phyloP scores from a whole-genome alignment of 805 yeast genomes.

The Lachancea lanzarotensis region DNA sequence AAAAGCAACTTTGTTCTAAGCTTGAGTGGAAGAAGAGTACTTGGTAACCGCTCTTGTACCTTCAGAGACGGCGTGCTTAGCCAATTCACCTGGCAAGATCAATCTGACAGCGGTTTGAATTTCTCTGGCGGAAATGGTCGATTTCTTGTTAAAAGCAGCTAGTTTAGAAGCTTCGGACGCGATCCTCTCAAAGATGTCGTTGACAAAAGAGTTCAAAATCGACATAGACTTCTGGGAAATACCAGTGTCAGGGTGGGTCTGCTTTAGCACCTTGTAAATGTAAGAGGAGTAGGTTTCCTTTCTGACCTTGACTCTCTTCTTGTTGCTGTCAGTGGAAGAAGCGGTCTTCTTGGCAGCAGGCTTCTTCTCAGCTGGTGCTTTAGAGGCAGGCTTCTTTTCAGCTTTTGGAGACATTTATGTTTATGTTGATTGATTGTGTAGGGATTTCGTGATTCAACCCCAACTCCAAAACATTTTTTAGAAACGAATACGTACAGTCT shows the following conservation, averaged over 20 bases:
- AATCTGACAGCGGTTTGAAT: constrained; percentile 94
- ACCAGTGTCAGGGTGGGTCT: constrained; percentile 97
- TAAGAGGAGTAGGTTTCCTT: constrained; percentile 94
- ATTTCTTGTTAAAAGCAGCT: constrained; percentile 94
- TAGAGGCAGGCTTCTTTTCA: constrained; percentile 71
- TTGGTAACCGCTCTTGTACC: constrained; percentile 94
- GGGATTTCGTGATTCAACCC: background rate
- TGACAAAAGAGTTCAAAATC: constrained; percentile 92
- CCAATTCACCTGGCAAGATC: constrained; percentile 92
- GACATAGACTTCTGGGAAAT: constrained; percentile 95
- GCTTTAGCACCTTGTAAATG: constrained; percentile 92
- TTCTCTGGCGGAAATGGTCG: constrained; percentile 92
- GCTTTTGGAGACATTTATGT: constrained; percentile 56
- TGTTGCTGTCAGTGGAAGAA: constrained; percentile 63
- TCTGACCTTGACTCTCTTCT: constrained; percentile 87
- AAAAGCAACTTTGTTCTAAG: constrained; percentile 7
- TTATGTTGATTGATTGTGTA: constrained; percentile 10
- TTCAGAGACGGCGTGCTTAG: constrained; percentile 93
- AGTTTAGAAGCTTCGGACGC: constrained; percentile 93
- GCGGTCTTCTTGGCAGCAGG: constrained; percentile 87
- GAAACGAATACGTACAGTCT: too few species aligned
- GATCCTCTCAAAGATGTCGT: constrained; percentile 91
- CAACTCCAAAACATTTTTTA: too few species aligned
- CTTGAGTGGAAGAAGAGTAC: constrained; percentile 58
- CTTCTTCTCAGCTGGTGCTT: constrained; percentile 95